Base-by-base conservation (phyloP, 495 filamentous ascomycete genomes). In the Lepidopterella palustris region DNA sequence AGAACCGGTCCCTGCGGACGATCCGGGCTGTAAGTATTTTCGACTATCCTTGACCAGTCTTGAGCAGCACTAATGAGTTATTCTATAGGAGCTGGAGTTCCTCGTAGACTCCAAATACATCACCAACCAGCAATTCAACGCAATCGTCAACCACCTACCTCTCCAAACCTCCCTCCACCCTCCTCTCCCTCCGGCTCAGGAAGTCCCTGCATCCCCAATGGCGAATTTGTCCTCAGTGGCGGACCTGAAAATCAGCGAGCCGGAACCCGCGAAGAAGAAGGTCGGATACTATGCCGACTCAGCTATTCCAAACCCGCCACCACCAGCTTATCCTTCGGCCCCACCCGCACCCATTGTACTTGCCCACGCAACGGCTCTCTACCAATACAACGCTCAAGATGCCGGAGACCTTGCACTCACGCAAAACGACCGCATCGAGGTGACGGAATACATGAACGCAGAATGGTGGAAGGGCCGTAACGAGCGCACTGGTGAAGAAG, bases 391-490 rank as follows among this genome's bases (percentile, higher is more conserved):
- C 25, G 86, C 85, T 13, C 79, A 83, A 28, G 89, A 96, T 61
- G 75, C 84, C 5, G 88, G 89, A 35, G 93, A 97, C 71, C 77
- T 92, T 55, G 80, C 80, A 0, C 80, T 98, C 63, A 78, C 84
- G 57, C 82, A 83, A 26, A 83, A 90, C 66, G 91, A 96, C 73
- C 78, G 80, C 23, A 77, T 98, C 63, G 79, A 82, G 50, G 86
- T 98, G 25, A 77, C 82, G 49, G 88, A 96, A 70, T 89, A 96
- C 74, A 90, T 95, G 84, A 97, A 97, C 65, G 84, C 83, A 20
- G 93, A 98, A 68, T 98, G 93, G 95, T 96, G 90, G 90, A 84
- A 88, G 75, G 93, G 93, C 55, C 82, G 82, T 25, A 90, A 93
- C 71, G 74, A 82, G 63, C 84, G 88, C 11, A 95, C 89, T 15